Percentiles rank a stretch among this genome's conserved stretches.
These are phyloP conservation scores for Leccinum truebloodii DNA, from an alignment of 768 basidiomycete genomes.

Conservation along the genomic window DNA sequence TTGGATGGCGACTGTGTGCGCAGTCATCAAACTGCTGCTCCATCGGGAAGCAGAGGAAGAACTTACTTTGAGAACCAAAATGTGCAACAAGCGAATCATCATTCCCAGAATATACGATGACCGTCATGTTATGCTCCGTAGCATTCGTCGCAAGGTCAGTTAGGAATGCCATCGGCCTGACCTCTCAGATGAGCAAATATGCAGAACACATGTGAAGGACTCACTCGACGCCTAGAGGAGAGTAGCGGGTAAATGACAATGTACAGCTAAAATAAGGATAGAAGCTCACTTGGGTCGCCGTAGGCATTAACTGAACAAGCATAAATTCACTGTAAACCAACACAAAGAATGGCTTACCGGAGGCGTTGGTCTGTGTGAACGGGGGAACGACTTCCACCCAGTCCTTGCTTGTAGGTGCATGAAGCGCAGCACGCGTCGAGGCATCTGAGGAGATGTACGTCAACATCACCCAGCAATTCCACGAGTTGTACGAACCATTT, in stretches of 20 bases:
- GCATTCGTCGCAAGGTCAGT: slow-evolving; percentile 66
- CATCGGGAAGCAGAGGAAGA: not conserved
- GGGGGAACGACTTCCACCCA: no score
- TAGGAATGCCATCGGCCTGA: slow-evolving; percentile 63
- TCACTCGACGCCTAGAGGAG: slow-evolving; percentile 37
- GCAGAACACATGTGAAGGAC: slow-evolving; percentile 7
- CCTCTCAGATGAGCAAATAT: not conserved
- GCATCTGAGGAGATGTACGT: no score
- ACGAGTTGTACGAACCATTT: no score
- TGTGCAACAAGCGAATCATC: slow-evolving; percentile 66
- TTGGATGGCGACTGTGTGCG: slow-evolving; percentile 53
- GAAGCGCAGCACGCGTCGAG: no score
- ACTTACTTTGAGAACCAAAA: slow-evolving; percentile 59
- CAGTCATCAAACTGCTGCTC: slow-evolving; percentile 1
- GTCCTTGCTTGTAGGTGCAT: no score
- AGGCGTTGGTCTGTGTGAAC: not conserved
- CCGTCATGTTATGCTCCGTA: slow-evolving; percentile 44
- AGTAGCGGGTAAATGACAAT: not conserved
- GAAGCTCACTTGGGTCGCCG: slow-evolving; percentile 34
- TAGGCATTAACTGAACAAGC: slow-evolving; percentile 16
- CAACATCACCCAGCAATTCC: no score
- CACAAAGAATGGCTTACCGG: slow-evolving; percentile 16
- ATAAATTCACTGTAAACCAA: not conserved
- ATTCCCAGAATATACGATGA: slow-evolving; percentile 67
- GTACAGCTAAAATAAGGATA: not conserved